Evolutionary conservation across 225 moss, liverwort and hornwort genomes (phyloP).

Genomic region (Polytrichum commune): DNA sequence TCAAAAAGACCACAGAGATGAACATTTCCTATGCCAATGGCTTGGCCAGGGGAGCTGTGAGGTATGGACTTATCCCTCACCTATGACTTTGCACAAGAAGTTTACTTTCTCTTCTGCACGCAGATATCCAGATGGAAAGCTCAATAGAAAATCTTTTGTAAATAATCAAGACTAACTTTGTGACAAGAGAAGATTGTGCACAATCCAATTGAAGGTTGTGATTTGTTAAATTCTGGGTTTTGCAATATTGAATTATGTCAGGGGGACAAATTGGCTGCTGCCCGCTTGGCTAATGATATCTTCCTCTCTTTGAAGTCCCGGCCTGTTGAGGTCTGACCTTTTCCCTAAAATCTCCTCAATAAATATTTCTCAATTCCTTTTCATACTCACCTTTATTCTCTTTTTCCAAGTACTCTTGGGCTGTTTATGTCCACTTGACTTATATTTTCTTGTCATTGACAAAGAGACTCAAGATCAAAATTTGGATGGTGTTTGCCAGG

Average conservation of each 20-base stretch:
- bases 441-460: too few species aligned
- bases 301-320: conserved; percentile 39
- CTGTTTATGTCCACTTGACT: too few species aligned
- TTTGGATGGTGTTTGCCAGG: conserved; percentile 20
- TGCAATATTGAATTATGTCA: conserved; percentile 7
- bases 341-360: too few species aligned
- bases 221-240: too few species aligned
- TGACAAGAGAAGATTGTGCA: too few species aligned
- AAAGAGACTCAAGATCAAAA: background rate
- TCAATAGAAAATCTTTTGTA: conserved; percentile 30
- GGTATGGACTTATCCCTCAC: background rate
- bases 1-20: conserved; percentile 44
- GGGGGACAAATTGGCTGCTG: conserved; percentile 37
- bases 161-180: background rate
- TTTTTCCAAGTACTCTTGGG: too few species aligned
- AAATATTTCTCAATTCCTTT: background rate
- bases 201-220: too few species aligned
- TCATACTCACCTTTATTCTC: too few species aligned
- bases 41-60: conserved; percentile 21
- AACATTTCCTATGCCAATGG: conserved; percentile 49
- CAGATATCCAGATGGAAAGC: too few species aligned
- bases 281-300: conserved; percentile 24
- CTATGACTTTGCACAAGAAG: too few species aligned
- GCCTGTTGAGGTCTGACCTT: conserved; percentile 36
- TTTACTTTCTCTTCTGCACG: too few species aligned